Evolutionary conservation across 1,139 yeast species (phyloP), one percentile per base, ranked within the genome.

Genomic region (Geotrichum histeridarum): DNA sequence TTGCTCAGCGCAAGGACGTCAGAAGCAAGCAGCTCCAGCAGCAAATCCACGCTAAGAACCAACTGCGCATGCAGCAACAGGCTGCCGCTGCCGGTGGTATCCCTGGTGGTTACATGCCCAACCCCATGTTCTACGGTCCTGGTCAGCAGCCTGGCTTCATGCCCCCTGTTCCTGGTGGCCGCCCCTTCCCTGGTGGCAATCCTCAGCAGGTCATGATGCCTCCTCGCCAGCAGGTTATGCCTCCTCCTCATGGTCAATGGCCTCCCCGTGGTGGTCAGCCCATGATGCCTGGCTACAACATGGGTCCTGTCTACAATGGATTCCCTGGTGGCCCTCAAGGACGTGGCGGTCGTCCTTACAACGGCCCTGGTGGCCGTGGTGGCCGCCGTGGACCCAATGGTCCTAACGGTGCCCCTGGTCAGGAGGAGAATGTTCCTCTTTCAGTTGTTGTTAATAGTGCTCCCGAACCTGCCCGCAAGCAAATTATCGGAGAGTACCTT

Each of bases 1-100:
- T 94, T 71, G 99, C 99, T 68, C 99, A 93, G 82, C 88, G 97
- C 76, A 91, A 90, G 79, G 99, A 93, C 70, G 96, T 89, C 60
- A 90, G 99, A 82, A 88, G 96, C 73, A 83, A 90, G 67, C 98
- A 93, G 79, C 81, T 94, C 73, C 94, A 90, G 74, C 98, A 94
- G 79, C 99, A 93, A 77, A 87, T 90, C 71, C 95, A 88, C 74
- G 98, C 97, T 64, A 88, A 96, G 81, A 90, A 89, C 82, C 98
- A 93, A 78, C 83, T 91, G 85, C 87, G 98, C 80, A 82, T 90
- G 82, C 98, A 91, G 80, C 96, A 90, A 74, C 90, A 88, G 73
- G 77, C 76, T 47, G 76, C 74, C 39, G 71, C 69, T 35, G 88
- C 86, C 63, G 77, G 79, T 57, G 90, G 87, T 64, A 96, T 95